These are phyloP conservation scores for Lasiodiplodia citricola DNA, from an alignment of 2,329 filamentous ascomycete genomes.

Conservation along the genomic window DNA sequence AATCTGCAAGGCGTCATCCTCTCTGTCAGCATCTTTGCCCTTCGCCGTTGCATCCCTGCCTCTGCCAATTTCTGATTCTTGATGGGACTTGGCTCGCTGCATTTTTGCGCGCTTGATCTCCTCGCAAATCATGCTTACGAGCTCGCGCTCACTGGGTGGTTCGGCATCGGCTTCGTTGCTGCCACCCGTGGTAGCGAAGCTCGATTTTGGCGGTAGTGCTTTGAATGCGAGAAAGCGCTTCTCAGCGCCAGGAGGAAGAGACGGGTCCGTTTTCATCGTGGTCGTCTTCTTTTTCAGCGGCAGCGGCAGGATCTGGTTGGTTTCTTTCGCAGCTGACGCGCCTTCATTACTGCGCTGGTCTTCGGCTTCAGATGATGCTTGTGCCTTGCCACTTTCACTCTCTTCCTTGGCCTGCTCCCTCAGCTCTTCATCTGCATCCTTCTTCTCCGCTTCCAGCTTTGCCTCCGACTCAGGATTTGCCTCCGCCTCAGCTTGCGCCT, in stretches of 20 bases:
- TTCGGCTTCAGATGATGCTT: neutral
- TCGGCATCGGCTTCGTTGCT: slow-evolving; percentile 34
- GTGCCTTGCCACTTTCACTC: slow-evolving; percentile 17
- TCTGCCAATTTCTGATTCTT: slow-evolving; percentile 44
- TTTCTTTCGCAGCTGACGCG: neutral
- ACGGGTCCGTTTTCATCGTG: slow-evolving; percentile 30
- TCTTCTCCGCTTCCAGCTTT: slow-evolving; percentile 31
- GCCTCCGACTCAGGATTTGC: slow-evolving; percentile 35
- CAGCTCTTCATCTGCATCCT: slow-evolving; percentile 17
- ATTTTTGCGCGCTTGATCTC: slow-evolving; percentile 73
- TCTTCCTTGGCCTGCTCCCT: neutral
- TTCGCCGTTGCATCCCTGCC: slow-evolving; percentile 47
- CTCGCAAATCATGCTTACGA: slow-evolving; percentile 69
- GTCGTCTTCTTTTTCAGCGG: slow-evolving; percentile 31
- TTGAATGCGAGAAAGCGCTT: slow-evolving; percentile 60
- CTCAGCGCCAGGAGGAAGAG: slow-evolving; percentile 26
- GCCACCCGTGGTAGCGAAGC: slow-evolving; percentile 35
- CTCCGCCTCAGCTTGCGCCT: slow-evolving; percentile 33
- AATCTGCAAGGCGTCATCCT: slow-evolving; percentile 43
- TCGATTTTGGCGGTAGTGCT: slow-evolving; percentile 57
- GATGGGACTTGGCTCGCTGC: slow-evolving; percentile 48
- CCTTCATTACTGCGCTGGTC: neutral
- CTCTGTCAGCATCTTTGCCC: slow-evolving; percentile 32
- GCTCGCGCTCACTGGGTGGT: slow-evolving; percentile 55
- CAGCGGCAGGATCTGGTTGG: neutral